phyloP scores from a whole-genome alignment of 2,329 filamentous ascomycete species.

The Magnaporthales sp. region DNA sequence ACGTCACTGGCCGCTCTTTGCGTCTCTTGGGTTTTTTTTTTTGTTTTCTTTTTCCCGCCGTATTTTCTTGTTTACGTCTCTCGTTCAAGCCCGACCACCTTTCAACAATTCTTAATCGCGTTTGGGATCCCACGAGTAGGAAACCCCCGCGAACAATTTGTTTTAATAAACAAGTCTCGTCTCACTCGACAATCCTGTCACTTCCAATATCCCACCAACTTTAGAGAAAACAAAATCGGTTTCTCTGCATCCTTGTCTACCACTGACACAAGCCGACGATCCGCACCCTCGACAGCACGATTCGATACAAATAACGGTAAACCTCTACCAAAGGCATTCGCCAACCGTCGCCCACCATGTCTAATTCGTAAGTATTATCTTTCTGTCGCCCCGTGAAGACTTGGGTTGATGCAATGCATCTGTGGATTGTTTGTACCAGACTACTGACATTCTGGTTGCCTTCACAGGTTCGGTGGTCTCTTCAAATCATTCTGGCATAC shows the following conservation, averaged over 20 bases:
- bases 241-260: neutral
- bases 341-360: neutral
- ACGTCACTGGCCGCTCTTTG: neutral
- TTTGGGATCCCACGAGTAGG: constrained; percentile 1
- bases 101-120: neutral
- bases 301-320: neutral
- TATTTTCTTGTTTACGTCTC: constrained; percentile 4
- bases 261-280: neutral
- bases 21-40: neutral
- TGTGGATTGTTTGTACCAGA: neutral
- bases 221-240: neutral
- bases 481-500: constrained; percentile 94
- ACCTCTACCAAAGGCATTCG: neutral
- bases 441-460: neutral
- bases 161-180: constrained; percentile 2
- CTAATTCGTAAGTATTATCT: neutral
- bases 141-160: neutral
- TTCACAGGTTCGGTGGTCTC: constrained; percentile 53
- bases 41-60: neutral
- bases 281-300: neutral
- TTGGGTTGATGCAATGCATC: neutral
- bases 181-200: neutral
- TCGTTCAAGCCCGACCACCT: neutral
- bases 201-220: neutral
- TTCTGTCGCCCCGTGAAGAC: neutral